Evolutionary conservation across 805 yeast genomes (phyloP), one percentile per base, ranked within the genome.

Genomic region (Lipomyces anomalus): DNA sequence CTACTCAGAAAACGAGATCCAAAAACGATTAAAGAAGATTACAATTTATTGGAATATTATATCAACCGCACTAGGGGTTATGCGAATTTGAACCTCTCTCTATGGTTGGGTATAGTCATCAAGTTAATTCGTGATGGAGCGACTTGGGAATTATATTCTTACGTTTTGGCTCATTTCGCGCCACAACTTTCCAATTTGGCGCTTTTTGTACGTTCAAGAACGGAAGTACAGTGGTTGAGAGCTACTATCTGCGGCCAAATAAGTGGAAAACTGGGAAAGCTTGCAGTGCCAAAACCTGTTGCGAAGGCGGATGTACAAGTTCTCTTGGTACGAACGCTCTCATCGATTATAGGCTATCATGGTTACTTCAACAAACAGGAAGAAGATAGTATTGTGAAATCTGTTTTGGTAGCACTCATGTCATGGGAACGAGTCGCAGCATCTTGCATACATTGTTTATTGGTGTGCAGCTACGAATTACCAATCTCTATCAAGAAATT

Each of bases 361-460:
- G 67, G 67, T 17, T 61, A 68, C 22, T 75, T 80, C 50, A 60
- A 76, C 5, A 78, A 75, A 49, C 64, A 62, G 17, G 85, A 80
- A 40, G 79, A 80, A 49, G 89, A 83, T 58, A 76, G 72, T 46
- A 68, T 85, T 21, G 71, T 84, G 16, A 73, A 72, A 44, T 71
- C 87, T 0, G 68, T 82, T 22, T 67, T 81, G 9, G 64, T 72
- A 38, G 84, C 85, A 0, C 63, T 84, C 43, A 74, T 79, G 1
- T 79, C 87, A 0, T 82, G 89, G 85, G 87, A 86, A 49, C 77
- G 76, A 49, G 79, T 94, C 0, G 84, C 87, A 0, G 75, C 81
- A 29, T 87, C 94, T 2, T 78, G 87, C 53, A 75, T 88, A 23
- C 87, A 86, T 55, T 80, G 82, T 35, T 67, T 89, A 47, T 78